Conservation (phyloP, 257 asterid species). For the Solanum neorickii region DNA sequence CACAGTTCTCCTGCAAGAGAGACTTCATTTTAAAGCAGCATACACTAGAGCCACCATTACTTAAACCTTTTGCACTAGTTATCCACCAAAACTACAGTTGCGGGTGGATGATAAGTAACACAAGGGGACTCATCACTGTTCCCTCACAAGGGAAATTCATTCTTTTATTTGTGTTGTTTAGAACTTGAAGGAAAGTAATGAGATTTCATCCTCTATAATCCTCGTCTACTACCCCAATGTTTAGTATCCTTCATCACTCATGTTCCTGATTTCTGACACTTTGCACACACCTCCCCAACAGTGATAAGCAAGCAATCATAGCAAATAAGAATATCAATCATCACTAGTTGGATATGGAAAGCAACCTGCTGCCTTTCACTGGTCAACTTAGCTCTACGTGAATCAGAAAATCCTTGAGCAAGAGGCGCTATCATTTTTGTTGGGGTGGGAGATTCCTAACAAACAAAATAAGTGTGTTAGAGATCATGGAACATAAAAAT, state of each 20-base stretch:
- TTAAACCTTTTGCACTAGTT: background rate
- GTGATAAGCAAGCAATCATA: background rate
- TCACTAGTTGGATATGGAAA: background rate
- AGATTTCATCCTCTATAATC: background rate
- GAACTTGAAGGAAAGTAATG: background rate
- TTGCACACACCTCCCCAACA: background rate
- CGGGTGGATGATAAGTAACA: background rate
- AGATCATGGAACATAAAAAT: constrained; percentile 3
- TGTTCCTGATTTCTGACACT: background rate
- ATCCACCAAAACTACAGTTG: background rate
- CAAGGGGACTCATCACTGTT: background rate
- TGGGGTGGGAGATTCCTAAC: constrained; percentile 94
- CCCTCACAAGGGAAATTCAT: background rate
- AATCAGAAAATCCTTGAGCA: constrained; percentile 75
- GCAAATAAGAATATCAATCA: background rate
- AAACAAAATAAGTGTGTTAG: constrained; percentile 4
- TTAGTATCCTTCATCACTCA: background rate
- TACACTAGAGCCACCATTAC: background rate
- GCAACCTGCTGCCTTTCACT: constrained; percentile 75
- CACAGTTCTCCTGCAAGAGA: constrained; percentile 50
- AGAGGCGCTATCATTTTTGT: constrained; percentile 59
- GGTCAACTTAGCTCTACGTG: constrained; percentile 66
- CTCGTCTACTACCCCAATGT: background rate
- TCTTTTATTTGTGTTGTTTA: background rate
- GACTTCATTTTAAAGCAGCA: background rate